Evolutionary conservation across 441 rosid species (phyloP), one percentile per base, ranked within the genome.

Genomic region (Capsella rubella): DNA sequence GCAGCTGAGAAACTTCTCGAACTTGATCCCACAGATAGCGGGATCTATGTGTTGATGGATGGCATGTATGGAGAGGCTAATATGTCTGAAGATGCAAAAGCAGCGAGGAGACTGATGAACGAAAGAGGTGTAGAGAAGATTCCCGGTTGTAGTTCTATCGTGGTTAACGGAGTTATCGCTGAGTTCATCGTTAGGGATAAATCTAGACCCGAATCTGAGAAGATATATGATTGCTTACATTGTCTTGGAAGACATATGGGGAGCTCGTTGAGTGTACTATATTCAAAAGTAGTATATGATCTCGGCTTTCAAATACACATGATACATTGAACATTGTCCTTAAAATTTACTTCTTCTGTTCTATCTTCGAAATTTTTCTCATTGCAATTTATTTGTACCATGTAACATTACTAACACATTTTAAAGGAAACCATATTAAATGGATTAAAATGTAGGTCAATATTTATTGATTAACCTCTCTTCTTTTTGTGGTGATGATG

Each of bases 91-190:
- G 88, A 87, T 69, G 92, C 95, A 13, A 74, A 79, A 72, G 82
- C 64, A 56, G 85, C 86, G 67, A 85, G 95, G 82, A 87, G 81
- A 74, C 75, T 86, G 87, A 92, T 92, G 97, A 80, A 45, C 40
- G 84, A 81, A 73, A 88, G 85, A 85, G 87, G 94, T 57, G 84
- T 90, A 5, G 91, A 87, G 83, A 92, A 94, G 87, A 87, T 70
- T 57, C 97, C 98, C 15, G 96, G 97, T 69, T 91, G 87, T 60
- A 91, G 98, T 80, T 84, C 86, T 53, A 87, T 90, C 58, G 91
- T 85, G 83, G 87, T 91, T 59, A 78, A 87, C 12, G 95, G 95
- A 25, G 58, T 76, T 65, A 82, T 89, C 31, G 71, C 60, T 59
- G 95, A 91, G 79, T 93, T 93, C 63, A 90, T 85, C 18, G 88